Evolutionary conservation across 495 filamentous ascomycete genomes (phyloP), one percentile per base, ranked within the genome.

Genomic region (Lentithecium fluviatile): DNA sequence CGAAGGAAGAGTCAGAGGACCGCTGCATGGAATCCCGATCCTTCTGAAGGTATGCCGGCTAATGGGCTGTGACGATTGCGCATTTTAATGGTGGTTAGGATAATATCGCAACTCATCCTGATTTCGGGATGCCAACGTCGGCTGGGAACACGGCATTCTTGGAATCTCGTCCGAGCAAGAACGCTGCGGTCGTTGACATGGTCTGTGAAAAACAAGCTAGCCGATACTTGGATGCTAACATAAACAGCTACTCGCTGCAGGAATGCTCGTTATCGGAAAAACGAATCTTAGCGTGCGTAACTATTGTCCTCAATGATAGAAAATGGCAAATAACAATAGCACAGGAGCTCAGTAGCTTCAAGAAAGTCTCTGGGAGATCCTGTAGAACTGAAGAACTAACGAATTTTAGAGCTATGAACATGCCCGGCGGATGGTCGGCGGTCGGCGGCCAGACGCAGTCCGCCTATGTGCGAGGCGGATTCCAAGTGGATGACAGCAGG

Each of bases 1-100:
- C 6, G 1, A 38, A 45, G 52, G 52, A 8, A 29, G 42, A 1
- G 15, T 57, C 26, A 40, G 59, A 23, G 36, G 59, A 8, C 52
- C 59, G 6, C 34, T 62, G 3, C 59, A 62, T 47, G 59, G 59
- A 21, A 56, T 62, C n/a, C 59, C 59, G 15, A 50, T 62, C 12
- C 26, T 62, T 17, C 6, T 62, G 6, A 62, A 62, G 46, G 59
- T 60, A 50, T 46, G 2, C 8, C 24, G n/a, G 1, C 40, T 47
- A 6, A 37, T n/a, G 25, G 8, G 6, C 5, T 36, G 6, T 53
- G 10, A 37, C 7, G 1, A 12, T 25, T n/a, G 17, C 34, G 3
- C 1, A 17, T 17, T 25, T 19, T 5, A 23, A 10, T 24, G 19
- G 5, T 37, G 7, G 32, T 36, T 17, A 58, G 56, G 56, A 49